Base-by-base conservation (phyloP, 2,329 filamentous ascomycete genomes). In the Teratosphaeriaceae sp. region DNA sequence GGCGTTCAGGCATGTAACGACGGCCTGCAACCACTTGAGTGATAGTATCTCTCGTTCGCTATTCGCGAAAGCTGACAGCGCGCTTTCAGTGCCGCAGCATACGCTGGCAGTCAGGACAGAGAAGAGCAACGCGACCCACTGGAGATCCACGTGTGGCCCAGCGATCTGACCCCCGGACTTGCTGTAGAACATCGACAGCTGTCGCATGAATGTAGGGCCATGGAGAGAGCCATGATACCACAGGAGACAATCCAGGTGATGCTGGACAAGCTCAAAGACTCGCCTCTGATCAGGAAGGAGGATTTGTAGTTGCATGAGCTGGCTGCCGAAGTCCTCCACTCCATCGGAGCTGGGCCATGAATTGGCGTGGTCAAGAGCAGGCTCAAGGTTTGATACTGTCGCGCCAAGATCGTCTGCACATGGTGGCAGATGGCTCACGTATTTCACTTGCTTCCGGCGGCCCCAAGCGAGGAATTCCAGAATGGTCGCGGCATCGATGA, bases 391-490 rank as follows among this genome's bases (percentile, higher is more conserved):
- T n/a, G n/a, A n/a, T n/a, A n/a, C n/a, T n/a, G n/a, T 43, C 19
- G 13, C 35, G 24, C 5, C 22, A 15, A 5, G 15, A 18, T 27
- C 30, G n/a, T 38, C 40, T 2, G 18, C 24, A 12, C 8, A 43
- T 12, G 13, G n/a, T 16, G 38, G 26, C 8, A 42, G 43, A 15
- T 42, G 39, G 1, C 39, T 42, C 8, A 31, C 38, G 34, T 42
- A 46, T 6, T 40, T 23, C 15, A 46, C 43, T 36, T 46, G 34
- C 29, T 46, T 46, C 7, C 43, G 29, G 9, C 43, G 26, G 19
- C 43, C 43, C 43, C 43, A 46, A 3, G 43, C 43, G n/a, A 46
- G n/a, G 21, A 46, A 46, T 27, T 46, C 43, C 15, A 46, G 43
- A 11, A 46, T 42, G 1, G 43, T 46, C 11, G 43, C 43, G 19